Percentiles rank a stretch among this genome's conserved stretches.
Evolutionary conservation across 306 rosid species (phyloP).

Genomic region (Adenanthera pavonina): DNA sequence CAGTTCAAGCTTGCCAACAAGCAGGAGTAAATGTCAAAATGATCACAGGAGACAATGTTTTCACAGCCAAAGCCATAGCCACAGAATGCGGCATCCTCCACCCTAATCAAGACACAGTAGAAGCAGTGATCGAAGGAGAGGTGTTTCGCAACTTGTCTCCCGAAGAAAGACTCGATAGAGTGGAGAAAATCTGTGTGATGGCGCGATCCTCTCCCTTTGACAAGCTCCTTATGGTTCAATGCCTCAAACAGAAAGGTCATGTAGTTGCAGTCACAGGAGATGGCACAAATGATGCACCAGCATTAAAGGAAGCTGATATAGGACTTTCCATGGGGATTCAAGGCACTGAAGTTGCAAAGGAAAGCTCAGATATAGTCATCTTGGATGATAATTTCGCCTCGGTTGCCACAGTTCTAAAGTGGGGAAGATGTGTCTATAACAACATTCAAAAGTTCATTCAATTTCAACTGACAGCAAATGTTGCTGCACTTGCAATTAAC

Average conservation of each 20-base stretch:
- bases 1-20: no score
- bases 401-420: not conserved
- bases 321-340: not conserved
- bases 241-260: no score
- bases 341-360: not conserved
- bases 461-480: no score
- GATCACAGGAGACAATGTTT: slow-evolving; percentile 39
- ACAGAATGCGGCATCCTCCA: no score
- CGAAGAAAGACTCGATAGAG: slow-evolving; percentile 32
- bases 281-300: no score
- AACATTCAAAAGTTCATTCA: no score
- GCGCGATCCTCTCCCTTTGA: slow-evolving; percentile 32
- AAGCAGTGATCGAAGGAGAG: slow-evolving; percentile 14
- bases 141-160: not conserved
- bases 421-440: no score
- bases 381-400: not conserved
- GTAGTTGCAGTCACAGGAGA: no score
- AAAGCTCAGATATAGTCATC: not conserved
- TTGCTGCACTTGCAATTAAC: no score
- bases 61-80: slow-evolving; percentile 16
- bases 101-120: not conserved
- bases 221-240: slow-evolving; percentile 5
- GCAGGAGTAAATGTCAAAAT: slow-evolving; percentile 16
- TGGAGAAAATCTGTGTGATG: slow-evolving; percentile 35
- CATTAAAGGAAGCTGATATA: not conserved